A percentile compares a stretch with the other conserved stretches of the same genome.
Conservation (phyloP, 768 basidiomycete species). For the Suillus lakei region DNA sequence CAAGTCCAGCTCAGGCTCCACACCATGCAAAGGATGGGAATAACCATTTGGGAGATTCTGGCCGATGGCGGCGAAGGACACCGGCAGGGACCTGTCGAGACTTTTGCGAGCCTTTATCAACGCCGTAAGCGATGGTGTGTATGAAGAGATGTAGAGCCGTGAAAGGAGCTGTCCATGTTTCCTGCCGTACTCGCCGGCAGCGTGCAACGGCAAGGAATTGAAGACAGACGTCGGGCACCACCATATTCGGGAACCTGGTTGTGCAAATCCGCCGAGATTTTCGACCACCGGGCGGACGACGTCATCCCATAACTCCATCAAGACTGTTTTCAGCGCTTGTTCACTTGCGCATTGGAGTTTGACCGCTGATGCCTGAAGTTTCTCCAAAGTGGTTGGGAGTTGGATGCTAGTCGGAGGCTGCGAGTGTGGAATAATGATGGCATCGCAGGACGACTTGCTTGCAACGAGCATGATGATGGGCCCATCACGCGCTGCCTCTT, state of each 20-base stretch:
- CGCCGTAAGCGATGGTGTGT: slow-evolving; percentile 11
- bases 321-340: no score
- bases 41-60: neutral
- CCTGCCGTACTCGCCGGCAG: slow-evolving; percentile 9
- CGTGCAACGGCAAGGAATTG: slow-evolving; percentile 16
- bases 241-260: neutral
- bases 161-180: neutral
- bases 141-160: slow-evolving; percentile 14
- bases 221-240: slow-evolving; percentile 16
- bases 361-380: no score
- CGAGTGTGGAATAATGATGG: slow-evolving; percentile 13
- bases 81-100: neutral
- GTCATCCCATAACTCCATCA: no score
- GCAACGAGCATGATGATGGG: slow-evolving; percentile 7
- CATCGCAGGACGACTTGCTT: slow-evolving; percentile 18
- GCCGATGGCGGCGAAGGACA: slow-evolving; percentile 11
- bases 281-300: no score
- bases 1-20: neutral
- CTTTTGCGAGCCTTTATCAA: slow-evolving; percentile 14
- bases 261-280: neutral
- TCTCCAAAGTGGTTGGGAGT: neutral
- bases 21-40: neutral
- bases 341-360: no score
- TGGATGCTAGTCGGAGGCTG: slow-evolving; percentile 1
- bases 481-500: slow-evolving; percentile 9